phyloP scores from a whole-genome alignment of 371 early-diverging fungal genomes.

The Rhizopus delemar region DNA sequence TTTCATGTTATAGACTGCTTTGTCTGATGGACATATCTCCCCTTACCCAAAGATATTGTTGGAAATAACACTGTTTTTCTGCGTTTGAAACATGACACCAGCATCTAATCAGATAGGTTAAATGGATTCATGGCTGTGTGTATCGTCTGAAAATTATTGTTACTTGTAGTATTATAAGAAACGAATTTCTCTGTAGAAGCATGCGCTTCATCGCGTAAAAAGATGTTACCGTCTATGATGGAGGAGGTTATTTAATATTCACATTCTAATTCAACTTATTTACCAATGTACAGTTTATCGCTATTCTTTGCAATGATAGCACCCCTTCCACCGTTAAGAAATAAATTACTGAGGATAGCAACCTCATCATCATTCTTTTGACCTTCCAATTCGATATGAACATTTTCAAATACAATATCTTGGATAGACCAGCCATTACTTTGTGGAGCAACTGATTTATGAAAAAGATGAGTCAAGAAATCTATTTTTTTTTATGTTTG shows the following conservation, averaged over 20 bases:
- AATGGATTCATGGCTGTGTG: not conserved
- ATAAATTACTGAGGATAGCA: constrained; percentile 38
- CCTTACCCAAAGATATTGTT: constrained; percentile 50
- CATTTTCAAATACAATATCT: constrained; percentile 45
- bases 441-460: constrained; percentile 6
- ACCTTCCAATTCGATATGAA: constrained; percentile 31
- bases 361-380: constrained; percentile 34
- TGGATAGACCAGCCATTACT: constrained; percentile 39
- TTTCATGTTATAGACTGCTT: not conserved
- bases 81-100: constrained; percentile 37
- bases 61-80: constrained; percentile 40
- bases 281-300: constrained; percentile 37
- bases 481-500: not conserved
- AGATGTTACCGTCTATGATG: constrained; percentile 42
- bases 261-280: not conserved
- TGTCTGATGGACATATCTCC: not conserved
- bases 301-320: constrained; percentile 34
- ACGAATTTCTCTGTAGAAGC: constrained; percentile 28
- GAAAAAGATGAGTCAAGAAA: not conserved
- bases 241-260: not conserved
- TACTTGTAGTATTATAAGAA: constrained; percentile 36
- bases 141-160: not conserved
- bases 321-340: constrained; percentile 41
- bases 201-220: constrained; percentile 40
- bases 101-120: constrained; percentile 20